Percentiles rank a stretch among this genome's conserved stretches.
Evolutionary conservation across 805 yeast genomes (phyloP).

Genomic region (Isabelozyma rhagii): DNA sequence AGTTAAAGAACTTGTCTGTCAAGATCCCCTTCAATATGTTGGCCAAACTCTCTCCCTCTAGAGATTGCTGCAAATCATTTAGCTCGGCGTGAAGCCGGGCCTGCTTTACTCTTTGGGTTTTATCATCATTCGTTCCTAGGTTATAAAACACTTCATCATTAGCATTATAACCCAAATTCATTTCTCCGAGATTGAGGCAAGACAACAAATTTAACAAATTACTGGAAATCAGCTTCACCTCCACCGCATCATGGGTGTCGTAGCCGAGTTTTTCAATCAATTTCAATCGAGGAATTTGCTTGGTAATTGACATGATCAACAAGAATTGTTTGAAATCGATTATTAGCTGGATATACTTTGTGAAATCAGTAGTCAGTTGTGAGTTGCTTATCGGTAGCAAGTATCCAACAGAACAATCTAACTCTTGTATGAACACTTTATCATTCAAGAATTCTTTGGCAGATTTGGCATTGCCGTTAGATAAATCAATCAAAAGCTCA

Average conservation of each 20-base stretch:
- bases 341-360: conserved; percentile 18
- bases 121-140: conserved; percentile 1
- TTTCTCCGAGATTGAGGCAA: conserved; percentile 23
- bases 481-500: conserved; percentile 15
- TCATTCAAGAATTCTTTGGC: conserved; percentile 10
- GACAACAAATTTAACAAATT: conserved; percentile 21
- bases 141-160: conserved; percentile 22
- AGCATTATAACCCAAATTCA: conserved; percentile 24
- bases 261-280: conserved; percentile 27
- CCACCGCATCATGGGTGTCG: conserved; percentile 7
- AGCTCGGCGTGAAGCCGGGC: conserved; percentile 1
- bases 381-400: conserved; percentile 11
- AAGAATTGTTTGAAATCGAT: conserved; percentile 31
- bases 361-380: conserved; percentile 8
- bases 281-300: conserved; percentile 18
- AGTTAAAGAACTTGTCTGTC: conserved; percentile 19
- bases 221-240: conserved; percentile 9
- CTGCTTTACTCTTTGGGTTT: conserved; percentile 8
- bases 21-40: conserved; percentile 23
- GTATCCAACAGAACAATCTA: conserved; percentile 12
- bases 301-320: conserved; percentile 22
- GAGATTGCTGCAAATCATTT: conserved; percentile 7
- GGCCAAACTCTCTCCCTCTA: conserved; percentile 25
- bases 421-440: conserved; percentile 4
- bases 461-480: conserved; percentile 14